Conservation (phyloP, 1,284 basidiomycete genomes). For the Exsudoporus floridanus region DNA sequence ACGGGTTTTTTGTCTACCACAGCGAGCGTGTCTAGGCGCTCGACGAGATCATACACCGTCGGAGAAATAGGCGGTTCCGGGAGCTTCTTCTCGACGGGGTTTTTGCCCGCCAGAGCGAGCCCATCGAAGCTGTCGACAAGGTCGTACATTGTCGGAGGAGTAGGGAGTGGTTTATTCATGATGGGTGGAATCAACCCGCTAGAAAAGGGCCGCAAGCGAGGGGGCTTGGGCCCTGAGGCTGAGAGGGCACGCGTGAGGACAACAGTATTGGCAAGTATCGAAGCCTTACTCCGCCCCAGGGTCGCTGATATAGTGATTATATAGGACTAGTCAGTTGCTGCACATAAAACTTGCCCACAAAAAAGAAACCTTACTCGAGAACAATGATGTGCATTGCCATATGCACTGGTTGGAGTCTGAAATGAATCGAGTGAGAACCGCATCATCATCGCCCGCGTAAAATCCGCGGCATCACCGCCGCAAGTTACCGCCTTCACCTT, state of each 20-base stretch:
- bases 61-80: slow-evolving; percentile 10
- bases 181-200: slow-evolving; percentile 4
- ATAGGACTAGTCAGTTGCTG: no score
- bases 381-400: slow-evolving; percentile 13
- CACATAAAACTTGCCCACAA: no score
- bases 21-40: no score
- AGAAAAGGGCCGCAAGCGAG: slow-evolving; percentile 17
- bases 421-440: not conserved
- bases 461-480: no score
- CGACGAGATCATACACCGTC: no score
- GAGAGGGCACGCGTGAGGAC: slow-evolving; percentile 1
- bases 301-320: no score
- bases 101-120: no score
- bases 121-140: no score
- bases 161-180: slow-evolving; percentile 26
- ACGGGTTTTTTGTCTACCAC: no score
- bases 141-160: not conserved
- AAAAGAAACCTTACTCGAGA: slow-evolving; percentile 18
- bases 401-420: not conserved
- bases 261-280: no score
- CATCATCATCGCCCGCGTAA: not conserved
- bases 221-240: slow-evolving; percentile 7
- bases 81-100: not conserved
- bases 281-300: no score
- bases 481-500: no score